Base-by-base conservation (phyloP, 129 eudicot species). In the Mikania micrantha region DNA sequence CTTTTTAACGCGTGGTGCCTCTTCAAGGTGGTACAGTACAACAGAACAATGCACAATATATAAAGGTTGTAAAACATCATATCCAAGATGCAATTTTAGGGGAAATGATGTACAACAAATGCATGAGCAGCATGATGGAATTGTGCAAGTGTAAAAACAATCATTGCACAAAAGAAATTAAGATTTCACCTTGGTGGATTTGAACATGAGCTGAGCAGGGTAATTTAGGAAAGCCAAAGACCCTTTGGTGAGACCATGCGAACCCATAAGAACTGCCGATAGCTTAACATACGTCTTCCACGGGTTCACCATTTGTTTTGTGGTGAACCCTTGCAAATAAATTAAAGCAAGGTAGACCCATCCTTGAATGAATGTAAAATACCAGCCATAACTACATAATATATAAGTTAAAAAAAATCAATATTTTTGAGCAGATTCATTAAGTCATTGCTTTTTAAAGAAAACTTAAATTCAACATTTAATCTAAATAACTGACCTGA, bases 221-320 rank as follows among this genome's bases (percentile, higher is more conserved):
- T 91, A 91, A 44, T 91, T 91, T 9, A 88, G 90, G 72, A 77
- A 88, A 31, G 96, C 97, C 72, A 91, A 52, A 22, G 97, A 88
- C 11, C 97, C 97, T 60, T 91, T 91, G 63, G 97, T 91, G n/a
- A 91, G 94, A 38, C 97, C 97, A 68, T 88, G 85, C 9, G 97
- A 91, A 71, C 97, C 96, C 95, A 88, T 88, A n/a, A 91, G 96
- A 3, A 91, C 97, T 0, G 87, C 97, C 2, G 96, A 88, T 20
- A 91, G 90, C 72, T 91, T 91, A 48, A 85, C 86, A 72, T 91
- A 91, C 39, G 90, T 83, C 77, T 81, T 91, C 97, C 97, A 91
- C 3, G 97, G 97, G 66, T 91, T 91, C 80, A 91, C 96, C 97
- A 91, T 91, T 81, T 87, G 94, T 71, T 87, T 91, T 9, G 88